Base-by-base conservation (phyloP, 2,329 filamentous ascomycete species). In the Helminthosporium solani region DNA sequence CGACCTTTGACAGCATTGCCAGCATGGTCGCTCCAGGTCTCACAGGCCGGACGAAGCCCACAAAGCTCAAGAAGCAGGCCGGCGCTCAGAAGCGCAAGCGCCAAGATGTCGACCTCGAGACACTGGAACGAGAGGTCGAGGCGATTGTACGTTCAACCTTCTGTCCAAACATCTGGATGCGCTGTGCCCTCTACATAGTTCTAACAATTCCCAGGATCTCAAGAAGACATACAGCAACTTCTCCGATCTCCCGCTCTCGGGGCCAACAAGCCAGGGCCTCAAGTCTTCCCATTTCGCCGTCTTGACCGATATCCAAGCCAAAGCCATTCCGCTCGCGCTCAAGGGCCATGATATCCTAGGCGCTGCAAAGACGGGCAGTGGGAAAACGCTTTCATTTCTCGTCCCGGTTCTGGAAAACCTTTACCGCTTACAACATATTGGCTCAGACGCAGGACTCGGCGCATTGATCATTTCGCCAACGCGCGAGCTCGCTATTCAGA, bases 381-480 rank as follows among this genome's bases (percentile, higher is more conserved):
- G 92, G 64, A 97, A 97, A 76, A 97, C 92, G 0, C 78, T 99
- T 19, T 89, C 94, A 0, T 99, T 99, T 68, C 74, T 99, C 7
- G 76, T 97, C 2, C 94, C 94, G 1, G 86, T 97, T 0, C 80
- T 99, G 40, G 94, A 99, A 71, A 95, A 92, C 61, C 80, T 99
- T 2, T 94, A 95, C 70, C 85, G 90, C 41, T 83, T 85, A 45
- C 88, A 86, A 78, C 96, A 91, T 85, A 88, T 94, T 14, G 88
- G 95, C 60, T 80, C 85, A 58, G 94, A 99, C 72, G 76, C 76
- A 34, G 94, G 94, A 0, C 77, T 99, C 23, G 92, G 92, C 7
- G 94, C 94, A 3, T 80, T 99, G 53, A 89, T 99, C 55, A 85
- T 99, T 43, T 92, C 91, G 0, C 94, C 94, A 0, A 99, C 94